Conservation (phyloP, 495 filamentous ascomycete genomes). For the Penicillium verhagenii region DNA sequence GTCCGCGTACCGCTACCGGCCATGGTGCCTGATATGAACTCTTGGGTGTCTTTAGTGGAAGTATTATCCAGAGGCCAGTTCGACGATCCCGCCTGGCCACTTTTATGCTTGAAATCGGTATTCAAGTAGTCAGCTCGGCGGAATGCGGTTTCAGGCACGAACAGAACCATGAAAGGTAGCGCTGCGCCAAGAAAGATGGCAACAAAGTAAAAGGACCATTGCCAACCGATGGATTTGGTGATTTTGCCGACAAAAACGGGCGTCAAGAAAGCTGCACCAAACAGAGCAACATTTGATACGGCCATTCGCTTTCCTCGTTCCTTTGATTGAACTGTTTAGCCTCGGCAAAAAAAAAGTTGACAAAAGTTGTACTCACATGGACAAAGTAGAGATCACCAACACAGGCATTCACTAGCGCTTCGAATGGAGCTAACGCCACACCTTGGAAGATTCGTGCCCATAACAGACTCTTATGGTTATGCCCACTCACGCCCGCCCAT, state of each 20-base stretch:
- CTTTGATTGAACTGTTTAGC: slow-evolving; percentile 34
- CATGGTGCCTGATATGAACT: slow-evolving; percentile 4
- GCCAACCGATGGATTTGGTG: slow-evolving; percentile 70
- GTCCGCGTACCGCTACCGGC: slow-evolving; percentile 4
- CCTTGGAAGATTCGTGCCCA: slow-evolving; percentile 76
- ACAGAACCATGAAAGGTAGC: slow-evolving; percentile 66
- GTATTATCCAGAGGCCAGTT: slow-evolving; percentile 7
- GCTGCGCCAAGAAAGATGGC: slow-evolving; percentile 64
- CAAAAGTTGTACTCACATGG: slow-evolving; percentile 52
- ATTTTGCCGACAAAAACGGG: slow-evolving; percentile 87
- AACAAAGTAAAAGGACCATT: slow-evolving; percentile 73
- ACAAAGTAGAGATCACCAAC: slow-evolving; percentile 78
- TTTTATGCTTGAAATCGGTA: slow-evolving; percentile 49
- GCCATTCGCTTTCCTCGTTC: slow-evolving; percentile 89
- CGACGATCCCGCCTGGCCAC: slow-evolving; percentile 11
- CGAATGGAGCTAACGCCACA: slow-evolving; percentile 72
- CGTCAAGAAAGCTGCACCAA: slow-evolving; percentile 90
- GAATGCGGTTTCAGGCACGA: slow-evolving; percentile 85
- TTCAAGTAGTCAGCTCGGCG: slow-evolving; percentile 63
- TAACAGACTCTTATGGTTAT: slow-evolving; percentile 67
- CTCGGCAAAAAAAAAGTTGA: background rate
- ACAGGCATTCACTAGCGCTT: slow-evolving; percentile 72
- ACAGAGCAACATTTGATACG: slow-evolving; percentile 81
- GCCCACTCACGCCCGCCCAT: slow-evolving; percentile 74
- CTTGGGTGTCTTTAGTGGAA: slow-evolving; percentile 16